A percentile compares a stretch with the other conserved stretches of the same genome.
Evolutionary conservation across 2,329 filamentous ascomycete species (phyloP).

Genomic region (Paraconiothyrium brasiliense): DNA sequence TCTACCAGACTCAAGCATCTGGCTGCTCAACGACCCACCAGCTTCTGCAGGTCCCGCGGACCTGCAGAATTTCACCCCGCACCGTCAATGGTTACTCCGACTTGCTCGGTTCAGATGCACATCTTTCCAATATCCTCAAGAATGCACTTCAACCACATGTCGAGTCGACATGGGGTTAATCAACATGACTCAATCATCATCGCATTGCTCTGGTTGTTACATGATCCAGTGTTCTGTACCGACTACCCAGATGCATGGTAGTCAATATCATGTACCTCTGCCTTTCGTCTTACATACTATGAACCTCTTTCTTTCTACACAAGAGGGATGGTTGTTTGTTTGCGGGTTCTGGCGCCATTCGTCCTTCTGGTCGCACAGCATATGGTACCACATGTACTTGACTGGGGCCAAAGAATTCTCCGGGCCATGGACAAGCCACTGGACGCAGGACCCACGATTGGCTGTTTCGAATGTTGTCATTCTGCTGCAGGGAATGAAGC

Average conservation of each 20-base stretch:
- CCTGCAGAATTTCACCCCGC: slow-evolving; percentile 28
- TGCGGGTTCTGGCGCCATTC: slow-evolving; percentile 14
- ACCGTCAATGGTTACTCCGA: slow-evolving; percentile 31
- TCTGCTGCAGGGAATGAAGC: slow-evolving; percentile 22
- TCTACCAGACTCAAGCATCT: slow-evolving; percentile 16
- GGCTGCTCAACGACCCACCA: slow-evolving; percentile 12
- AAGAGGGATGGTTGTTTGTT: slow-evolving; percentile 25
- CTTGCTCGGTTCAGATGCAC: slow-evolving; percentile 24
- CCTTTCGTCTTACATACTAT: neutral
- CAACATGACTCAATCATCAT: neutral
- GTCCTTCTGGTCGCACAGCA: slow-evolving; percentile 34
- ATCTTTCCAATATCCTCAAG: slow-evolving; percentile 20
- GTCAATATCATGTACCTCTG: slow-evolving; percentile 11
- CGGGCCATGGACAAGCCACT: slow-evolving; percentile 29
- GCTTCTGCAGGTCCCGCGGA: slow-evolving; percentile 18
- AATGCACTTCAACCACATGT: slow-evolving; percentile 21
- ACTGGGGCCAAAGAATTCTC: slow-evolving; percentile 32
- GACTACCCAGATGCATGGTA: neutral
- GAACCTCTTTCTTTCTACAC: slow-evolving; percentile 1
- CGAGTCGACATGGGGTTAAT: neutral
- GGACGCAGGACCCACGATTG: slow-evolving; percentile 25
- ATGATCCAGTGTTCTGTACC: slow-evolving; percentile 4
- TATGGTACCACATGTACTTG: slow-evolving; percentile 16
- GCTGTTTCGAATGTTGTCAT: slow-evolving; percentile 21
- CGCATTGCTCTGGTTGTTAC: neutral